A percentile compares a stretch with the other conserved stretches of the same genome.
These are phyloP conservation scores for Huntiella abstrusa DNA, from an alignment of 2,329 filamentous ascomycete genomes.

Conservation along the genomic window DNA sequence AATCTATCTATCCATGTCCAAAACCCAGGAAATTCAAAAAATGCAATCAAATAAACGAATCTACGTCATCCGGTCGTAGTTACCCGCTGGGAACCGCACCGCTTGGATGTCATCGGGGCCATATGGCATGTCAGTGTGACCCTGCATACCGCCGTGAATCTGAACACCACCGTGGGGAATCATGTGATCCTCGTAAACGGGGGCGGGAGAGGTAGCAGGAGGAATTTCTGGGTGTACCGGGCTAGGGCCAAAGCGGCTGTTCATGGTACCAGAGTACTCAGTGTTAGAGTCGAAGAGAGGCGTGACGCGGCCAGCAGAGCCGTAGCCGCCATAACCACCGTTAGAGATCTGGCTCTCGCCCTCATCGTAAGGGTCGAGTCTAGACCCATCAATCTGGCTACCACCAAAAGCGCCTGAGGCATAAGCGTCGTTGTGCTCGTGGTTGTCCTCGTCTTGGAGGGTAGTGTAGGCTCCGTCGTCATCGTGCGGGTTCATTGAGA, in stretches of 20 bases:
- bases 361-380: constrained; percentile 18
- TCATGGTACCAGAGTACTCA: constrained; percentile 21
- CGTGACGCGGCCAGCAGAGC: not conserved
- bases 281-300: constrained; percentile 30
- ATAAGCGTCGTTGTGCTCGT: constrained; percentile 22
- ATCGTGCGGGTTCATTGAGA: constrained; percentile 47
- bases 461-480: constrained; percentile 43
- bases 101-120: constrained; percentile 10
- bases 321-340: constrained; percentile 8
- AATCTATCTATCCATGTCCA: not conserved
- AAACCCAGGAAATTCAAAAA: not conserved
- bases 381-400: constrained; percentile 20
- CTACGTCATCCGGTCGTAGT: constrained; percentile 30
- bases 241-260: constrained; percentile 9
- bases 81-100: constrained; percentile 30
- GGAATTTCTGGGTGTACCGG: constrained; percentile 7
- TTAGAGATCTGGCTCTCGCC: constrained; percentile 19
- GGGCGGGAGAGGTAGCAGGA: not conserved
- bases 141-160: not conserved
- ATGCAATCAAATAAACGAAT: not conserved
- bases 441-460: constrained; percentile 33
- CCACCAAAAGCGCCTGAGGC: constrained; percentile 19
- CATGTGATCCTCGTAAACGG: constrained; percentile 3
- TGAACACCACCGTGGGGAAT: not conserved
- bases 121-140: constrained; percentile 2